phyloP scores from a whole-genome alignment of 169 alveolate genomes.

The Plasmodium malariae region DNA sequence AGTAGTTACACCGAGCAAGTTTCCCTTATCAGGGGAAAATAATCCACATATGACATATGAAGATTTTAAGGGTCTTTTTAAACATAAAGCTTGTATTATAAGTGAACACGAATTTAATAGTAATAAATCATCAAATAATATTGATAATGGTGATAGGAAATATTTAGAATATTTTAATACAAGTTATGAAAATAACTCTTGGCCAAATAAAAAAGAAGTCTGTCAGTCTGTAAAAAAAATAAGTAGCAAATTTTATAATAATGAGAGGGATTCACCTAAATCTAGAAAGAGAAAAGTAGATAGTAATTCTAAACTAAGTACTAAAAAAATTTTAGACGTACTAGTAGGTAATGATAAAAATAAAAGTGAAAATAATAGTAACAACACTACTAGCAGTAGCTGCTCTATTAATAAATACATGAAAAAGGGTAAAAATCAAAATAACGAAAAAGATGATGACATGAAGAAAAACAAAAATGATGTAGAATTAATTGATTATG shows the following conservation, averaged over 20 bases:
- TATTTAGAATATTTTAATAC: constrained; percentile 10
- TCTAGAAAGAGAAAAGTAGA: constrained; percentile 18
- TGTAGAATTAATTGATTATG: constrained; percentile 40
- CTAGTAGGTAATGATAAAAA: constrained; percentile 1
- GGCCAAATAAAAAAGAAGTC: constrained; percentile 67
- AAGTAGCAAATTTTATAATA: background rate
- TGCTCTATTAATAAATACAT: background rate
- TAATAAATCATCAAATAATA: constrained; percentile 14
- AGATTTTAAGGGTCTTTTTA: constrained; percentile 58
- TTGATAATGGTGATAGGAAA: constrained; percentile 20
- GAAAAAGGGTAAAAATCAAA: background rate
- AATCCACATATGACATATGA: constrained; percentile 47
- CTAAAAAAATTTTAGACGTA: constrained; percentile 16
- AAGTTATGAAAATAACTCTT: constrained; percentile 38
- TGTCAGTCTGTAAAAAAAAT: constrained; percentile 10
- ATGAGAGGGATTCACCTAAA: constrained; percentile 28
- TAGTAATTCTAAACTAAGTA: constrained; percentile 5
- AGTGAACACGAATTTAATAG: constrained; percentile 76
- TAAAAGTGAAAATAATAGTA: constrained; percentile 1
- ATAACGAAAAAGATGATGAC: constrained; percentile 2
- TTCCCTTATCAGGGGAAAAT: constrained; percentile 72
- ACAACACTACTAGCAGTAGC: background rate
- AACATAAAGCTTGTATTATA: constrained; percentile 55
- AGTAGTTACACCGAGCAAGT: constrained; percentile 31
- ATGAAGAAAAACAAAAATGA: background rate